Percentiles rank a stretch among this genome's conserved stretches.
Evolutionary conservation across 345 rosid species (phyloP).

Genomic region (Combretum micranthum): DNA sequence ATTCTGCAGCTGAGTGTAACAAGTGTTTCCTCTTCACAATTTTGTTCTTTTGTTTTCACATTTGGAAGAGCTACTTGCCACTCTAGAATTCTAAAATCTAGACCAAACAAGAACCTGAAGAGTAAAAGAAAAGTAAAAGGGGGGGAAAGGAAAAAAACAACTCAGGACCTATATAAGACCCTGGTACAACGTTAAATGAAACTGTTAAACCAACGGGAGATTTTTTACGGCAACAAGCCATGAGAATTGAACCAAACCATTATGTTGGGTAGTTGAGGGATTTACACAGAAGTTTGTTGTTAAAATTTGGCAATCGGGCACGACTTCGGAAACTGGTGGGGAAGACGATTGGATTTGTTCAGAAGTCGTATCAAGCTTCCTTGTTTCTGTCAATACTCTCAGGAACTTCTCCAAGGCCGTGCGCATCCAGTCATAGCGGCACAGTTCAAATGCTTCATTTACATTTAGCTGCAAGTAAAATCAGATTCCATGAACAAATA

Average conservation of each 20-base stretch:
- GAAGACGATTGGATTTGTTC: conserved; percentile 21
- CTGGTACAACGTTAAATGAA: background rate
- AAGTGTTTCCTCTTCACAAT: conserved; percentile 8
- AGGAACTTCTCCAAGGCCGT: conserved; percentile 51
- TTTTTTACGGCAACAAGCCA: conserved; percentile 27
- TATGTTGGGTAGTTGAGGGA: conserved; percentile 16
- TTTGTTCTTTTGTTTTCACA: conserved; percentile 2
- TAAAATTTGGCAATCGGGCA: conserved; percentile 18
- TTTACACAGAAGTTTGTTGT: conserved; percentile 21
- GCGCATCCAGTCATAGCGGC: conserved; percentile 93
- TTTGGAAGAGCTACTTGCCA: conserved; percentile 11
- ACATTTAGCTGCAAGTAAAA: conserved; percentile 42
- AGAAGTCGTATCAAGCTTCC: conserved; percentile 15
- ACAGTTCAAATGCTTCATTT: conserved; percentile 48
- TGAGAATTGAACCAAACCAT: conserved; percentile 11
- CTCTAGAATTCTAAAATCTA: conserved; percentile 15
- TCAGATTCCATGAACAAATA: too few species aligned
- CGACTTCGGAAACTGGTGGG: conserved; percentile 12
- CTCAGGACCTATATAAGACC: background rate
- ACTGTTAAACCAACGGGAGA: conserved; percentile 17
- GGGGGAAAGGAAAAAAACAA: too few species aligned
- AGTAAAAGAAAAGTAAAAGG: too few species aligned
- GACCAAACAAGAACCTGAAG: background rate
- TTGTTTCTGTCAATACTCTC: conserved; percentile 17
- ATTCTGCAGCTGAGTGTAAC: conserved; percentile 14